phyloP scores from a whole-genome alignment of 2,329 filamentous ascomycete species.

The Aureobasidium leucospermi region DNA sequence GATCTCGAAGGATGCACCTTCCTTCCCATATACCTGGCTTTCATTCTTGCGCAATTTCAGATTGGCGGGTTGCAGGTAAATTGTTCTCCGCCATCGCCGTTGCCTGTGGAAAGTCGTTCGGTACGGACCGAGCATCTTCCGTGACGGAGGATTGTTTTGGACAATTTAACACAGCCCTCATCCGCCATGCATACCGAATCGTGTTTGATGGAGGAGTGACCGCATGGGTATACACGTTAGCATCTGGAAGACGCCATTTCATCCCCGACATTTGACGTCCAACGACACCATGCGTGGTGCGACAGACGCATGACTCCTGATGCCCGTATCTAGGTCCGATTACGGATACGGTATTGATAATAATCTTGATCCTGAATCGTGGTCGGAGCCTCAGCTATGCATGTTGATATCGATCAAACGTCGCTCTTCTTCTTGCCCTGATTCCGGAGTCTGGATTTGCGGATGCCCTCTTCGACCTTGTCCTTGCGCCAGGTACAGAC shows the following conservation, averaged over 20 bases:
- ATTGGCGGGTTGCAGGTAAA: background rate
- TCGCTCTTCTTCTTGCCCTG: constrained; percentile 14
- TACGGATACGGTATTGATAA: background rate
- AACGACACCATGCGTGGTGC: background rate
- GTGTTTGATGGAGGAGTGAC: background rate
- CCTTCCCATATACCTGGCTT: background rate
- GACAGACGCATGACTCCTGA: background rate
- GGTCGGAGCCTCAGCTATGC: background rate
- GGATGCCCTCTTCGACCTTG: constrained; percentile 54
- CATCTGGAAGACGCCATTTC: background rate
- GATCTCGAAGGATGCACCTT: background rate
- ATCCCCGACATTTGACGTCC: constrained; percentile 2
- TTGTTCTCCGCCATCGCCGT: constrained; percentile 2
- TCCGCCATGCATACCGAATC: background rate
- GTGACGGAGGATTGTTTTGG: background rate
- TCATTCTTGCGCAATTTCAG: background rate
- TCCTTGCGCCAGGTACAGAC: constrained; percentile 69
- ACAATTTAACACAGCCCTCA: constrained; percentile 6
- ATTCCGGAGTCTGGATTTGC: constrained; percentile 20
- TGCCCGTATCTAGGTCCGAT: background rate
- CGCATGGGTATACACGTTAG: background rate
- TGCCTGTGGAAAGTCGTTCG: background rate
- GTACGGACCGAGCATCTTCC: constrained; percentile 5
- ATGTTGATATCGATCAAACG: constrained; percentile 8
- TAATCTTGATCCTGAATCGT: background rate